A percentile compares a stretch with the other conserved stretches of the same genome.
Conservation (phyloP, 108 stramenopile genomes). For the Stephanodiscus minutulus region DNA sequence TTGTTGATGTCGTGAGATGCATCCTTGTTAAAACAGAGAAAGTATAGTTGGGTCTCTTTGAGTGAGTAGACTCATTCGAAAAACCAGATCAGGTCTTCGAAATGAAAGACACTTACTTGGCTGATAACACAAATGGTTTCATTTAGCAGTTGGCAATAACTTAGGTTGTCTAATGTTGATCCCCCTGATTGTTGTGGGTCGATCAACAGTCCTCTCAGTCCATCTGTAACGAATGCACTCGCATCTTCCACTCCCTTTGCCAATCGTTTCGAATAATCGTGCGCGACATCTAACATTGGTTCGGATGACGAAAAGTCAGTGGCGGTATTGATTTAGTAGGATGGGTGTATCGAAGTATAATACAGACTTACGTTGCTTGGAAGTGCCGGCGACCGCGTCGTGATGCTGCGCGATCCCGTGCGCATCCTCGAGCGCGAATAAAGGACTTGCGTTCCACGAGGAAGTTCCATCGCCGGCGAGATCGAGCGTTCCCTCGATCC, state of each 20-base stretch:
- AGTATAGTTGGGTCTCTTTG: not conserved
- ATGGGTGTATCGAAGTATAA: not conserved
- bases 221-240: constrained; percentile 43
- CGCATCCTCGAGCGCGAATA: constrained; percentile 75
- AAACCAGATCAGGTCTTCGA: not conserved
- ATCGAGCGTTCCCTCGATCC: not conserved
- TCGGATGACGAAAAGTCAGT: not conserved
- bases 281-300: constrained; percentile 59
- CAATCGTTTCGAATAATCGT: constrained; percentile 88
- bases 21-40: constrained; percentile 1
- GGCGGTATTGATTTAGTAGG: not conserved
- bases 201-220: constrained; percentile 45
- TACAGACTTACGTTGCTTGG: not conserved
- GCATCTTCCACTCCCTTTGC: constrained; percentile 68
- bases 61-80: constrained; percentile 1
- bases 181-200: constrained; percentile 9
- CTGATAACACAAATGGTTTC: constrained; percentile 82
- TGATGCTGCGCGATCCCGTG: constrained; percentile 90
- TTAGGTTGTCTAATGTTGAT: constrained; percentile 36
- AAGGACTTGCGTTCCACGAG: constrained; percentile 43
- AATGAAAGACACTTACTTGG: constrained; percentile 23
- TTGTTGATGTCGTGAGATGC: constrained; percentile 18
- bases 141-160: constrained; percentile 81
- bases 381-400: constrained; percentile 84
- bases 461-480: not conserved